Base-by-base conservation (phyloP, 2,329 filamentous ascomycete species). In the Microdochium bolleyi region DNA sequence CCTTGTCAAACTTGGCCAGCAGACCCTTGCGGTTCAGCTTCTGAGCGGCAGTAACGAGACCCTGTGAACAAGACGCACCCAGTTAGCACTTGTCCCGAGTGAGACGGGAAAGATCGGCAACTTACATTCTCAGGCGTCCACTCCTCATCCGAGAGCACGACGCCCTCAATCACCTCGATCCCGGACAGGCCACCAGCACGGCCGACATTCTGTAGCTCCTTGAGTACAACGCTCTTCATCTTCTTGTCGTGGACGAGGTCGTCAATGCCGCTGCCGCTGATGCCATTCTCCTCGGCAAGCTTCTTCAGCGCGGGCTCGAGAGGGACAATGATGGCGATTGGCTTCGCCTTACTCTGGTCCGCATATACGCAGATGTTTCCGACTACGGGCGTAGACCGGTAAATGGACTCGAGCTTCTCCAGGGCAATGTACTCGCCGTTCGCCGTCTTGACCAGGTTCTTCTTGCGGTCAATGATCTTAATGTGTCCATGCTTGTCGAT, bases 351-450 rank as follows among this genome's bases (percentile, higher is more conserved):
- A 52, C 70, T 69, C 52, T 69, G 62, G 56, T 79, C 76, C 52
- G 78, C 78, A 56, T 80, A 78, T 22, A 80, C 75, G 67, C 78
- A 80, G 56, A 81, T 80, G 62, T 81, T 81, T 56, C 69, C 74
- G 11, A 81, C 78, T 9, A 80, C 70, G 16, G 65, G 60, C 4
- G 73, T 67, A 24, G 78, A 73, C 22, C 78, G 76, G 67, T 79
- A 79, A 55, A 78, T 67, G 19, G 76, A 76, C 66, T 79, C 76
- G 53, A 79, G 73, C 70, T 87, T 92, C 77, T 92, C 87, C 11
- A 92, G 76, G 2, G 87, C 88, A 67, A 92, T 90, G 71, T 92
- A 92, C 73, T 92, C 87, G 63, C 87, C 87, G 61, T 88, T 87
- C 53, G 87, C 76, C 2, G 87, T 91, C 82, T 92, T 92, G 72